Base-by-base conservation (phyloP, 441 rosid species). In the Euphorbia corollata region DNA sequence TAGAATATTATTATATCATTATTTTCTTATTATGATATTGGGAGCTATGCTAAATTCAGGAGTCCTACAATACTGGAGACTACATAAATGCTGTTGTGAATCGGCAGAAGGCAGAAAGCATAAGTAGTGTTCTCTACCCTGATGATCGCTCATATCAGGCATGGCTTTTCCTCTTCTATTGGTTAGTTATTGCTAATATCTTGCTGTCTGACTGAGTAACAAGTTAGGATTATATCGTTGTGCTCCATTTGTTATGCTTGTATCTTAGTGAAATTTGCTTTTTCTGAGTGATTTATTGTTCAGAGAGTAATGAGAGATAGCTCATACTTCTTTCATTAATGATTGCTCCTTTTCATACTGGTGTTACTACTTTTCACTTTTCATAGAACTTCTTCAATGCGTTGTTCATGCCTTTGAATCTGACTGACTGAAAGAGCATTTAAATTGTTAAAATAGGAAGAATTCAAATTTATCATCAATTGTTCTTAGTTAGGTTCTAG, bases 111-210 rank as follows among this genome's bases (percentile, higher is more conserved):
- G 84, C 85, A 36, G 87, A 84, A 71, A 81, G 78, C 65, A 83
- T 85, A 63, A 79, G 85, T 61, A 77, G 82, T 61, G 67, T 83
- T 69, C 67, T 85, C 61, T 85, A 76, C 78, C 89, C 89, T 19
- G 82, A 81, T 67, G 89, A 83, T 63, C 82, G 82, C 60, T 73
- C 88, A 55, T 74, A 81, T 74, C 87, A 83, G 83, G 87, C 76
- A 71, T 63, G 67, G 51, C 16, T 43, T 65, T 71, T 62, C 63
- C 73, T 71, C 69, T 69, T 75, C 61, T 30, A 59, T 61, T 73
- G 64, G 63, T 69, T 59, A 32, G 30, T 67, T 63, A 50, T 16
- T 62, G 64, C 68, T 57, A 56, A 59, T 38, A 16, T 68, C 36
- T 32, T 32, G 45, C 24, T 53, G 16, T 45, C 51, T 43, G 16